Evolutionary conservation across 257 asterid species (phyloP), one percentile per base, ranked within the genome.

Genomic region (Nicotiana benthamiana): DNA sequence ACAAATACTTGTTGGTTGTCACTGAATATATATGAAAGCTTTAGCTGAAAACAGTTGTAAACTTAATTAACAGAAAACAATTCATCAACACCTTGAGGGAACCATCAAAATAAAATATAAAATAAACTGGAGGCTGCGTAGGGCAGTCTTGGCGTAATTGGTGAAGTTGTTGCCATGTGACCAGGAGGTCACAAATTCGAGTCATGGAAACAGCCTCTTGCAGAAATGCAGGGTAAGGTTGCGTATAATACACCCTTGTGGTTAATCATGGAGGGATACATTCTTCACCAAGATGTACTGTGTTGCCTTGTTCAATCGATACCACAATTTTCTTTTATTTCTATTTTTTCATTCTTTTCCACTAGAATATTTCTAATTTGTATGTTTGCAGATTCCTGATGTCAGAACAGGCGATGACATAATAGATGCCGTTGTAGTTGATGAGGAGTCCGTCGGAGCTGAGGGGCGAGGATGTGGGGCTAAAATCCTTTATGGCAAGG

Each of bases 391-490:
- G 99, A 94, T 96, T 80, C 99, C 98, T 57, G 99, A 96, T 87
- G 87, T 83, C 36, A 92, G 98, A 88, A 90, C 93, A 6, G 99
- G 97, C 11, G 91, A 91, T 54, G 92, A 94, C 79, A 85, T 94
- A 79, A 96, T 96, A 76, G 98, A 96, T 62, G 97, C 91, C 7
- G 98, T 92, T 51, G 81, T 94, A 63, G 99, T 96, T 27, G 98
- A 96, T 72, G 87, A 85, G 79, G 97, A 92, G 63, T 87, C 97
- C 1, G 80, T 95, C 17, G 94, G 94, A 66, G 48, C 83, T 0
- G 93, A 87, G 80, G 88, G 84, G 4, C 88, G 83, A 68, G 90
- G 90, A 40, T 70, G 80, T 64, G 97, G 94, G 68, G 97, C 97
- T 48, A 96, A 94, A 82, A 96, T 96, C 80, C 97, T 96, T 48